Evolutionary conservation across 2,329 filamentous ascomycete species (phyloP).

Genomic region (Neofusicoccum sp.): DNA sequence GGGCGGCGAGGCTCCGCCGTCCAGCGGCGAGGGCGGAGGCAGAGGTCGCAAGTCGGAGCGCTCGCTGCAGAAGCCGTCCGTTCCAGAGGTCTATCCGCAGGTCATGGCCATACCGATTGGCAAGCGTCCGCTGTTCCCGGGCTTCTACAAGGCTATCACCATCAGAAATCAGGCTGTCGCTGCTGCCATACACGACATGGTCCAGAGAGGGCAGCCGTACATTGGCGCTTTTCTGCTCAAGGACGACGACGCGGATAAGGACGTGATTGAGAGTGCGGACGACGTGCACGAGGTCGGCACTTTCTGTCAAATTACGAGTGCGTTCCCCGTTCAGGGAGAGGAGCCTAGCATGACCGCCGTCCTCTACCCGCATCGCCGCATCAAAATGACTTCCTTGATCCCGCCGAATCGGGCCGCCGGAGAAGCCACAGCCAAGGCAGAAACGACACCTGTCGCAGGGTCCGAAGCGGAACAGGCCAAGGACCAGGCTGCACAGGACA

Average conservation of each 20-base stretch:
- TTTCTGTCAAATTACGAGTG: constrained; percentile 96
- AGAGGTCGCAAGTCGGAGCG: constrained; percentile 67
- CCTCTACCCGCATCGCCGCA: constrained; percentile 91
- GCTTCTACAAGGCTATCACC: constrained; percentile 98
- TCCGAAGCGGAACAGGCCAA: constrained; percentile 47
- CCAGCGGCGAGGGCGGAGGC: constrained; percentile 57
- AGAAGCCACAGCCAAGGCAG: constrained; percentile 50
- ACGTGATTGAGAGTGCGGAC: constrained; percentile 83
- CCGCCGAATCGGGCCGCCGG: constrained; percentile 55
- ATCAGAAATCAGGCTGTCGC: constrained; percentile 91
- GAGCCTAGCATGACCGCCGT: constrained; percentile 86
- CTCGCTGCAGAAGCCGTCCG: constrained; percentile 79
- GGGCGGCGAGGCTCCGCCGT: constrained; percentile 39
- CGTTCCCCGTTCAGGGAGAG: constrained; percentile 86
- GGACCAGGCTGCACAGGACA: constrained; percentile 59
- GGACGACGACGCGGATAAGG: constrained; percentile 89
- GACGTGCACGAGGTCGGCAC: constrained; percentile 96
- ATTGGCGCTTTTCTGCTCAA: constrained; percentile 97
- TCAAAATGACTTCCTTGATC: constrained; percentile 81
- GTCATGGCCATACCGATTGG: constrained; percentile 97
- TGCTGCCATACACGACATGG: constrained; percentile 89
- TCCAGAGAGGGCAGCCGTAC: constrained; percentile 95
- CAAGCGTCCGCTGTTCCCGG: constrained; percentile 88
- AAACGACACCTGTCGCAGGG: constrained; percentile 32
- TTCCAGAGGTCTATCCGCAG: constrained; percentile 95